Evolutionary conservation across 805 yeast species (phyloP).

Genomic region (Lipomyces starkeyi): DNA sequence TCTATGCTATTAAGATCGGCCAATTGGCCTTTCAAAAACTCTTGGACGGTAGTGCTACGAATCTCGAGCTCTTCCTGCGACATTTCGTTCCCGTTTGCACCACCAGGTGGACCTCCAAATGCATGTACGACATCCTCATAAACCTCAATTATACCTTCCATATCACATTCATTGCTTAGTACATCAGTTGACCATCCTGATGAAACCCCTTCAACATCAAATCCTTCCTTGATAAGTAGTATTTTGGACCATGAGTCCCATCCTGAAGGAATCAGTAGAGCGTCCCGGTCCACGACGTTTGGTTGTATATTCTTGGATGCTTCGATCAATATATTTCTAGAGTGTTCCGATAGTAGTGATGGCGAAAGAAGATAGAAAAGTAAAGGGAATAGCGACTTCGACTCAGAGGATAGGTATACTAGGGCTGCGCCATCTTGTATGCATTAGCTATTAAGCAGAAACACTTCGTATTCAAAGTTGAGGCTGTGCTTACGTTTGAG

Average conservation of each 20-base stretch:
- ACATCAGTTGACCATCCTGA: conserved; percentile 39
- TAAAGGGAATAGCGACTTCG: conserved; percentile 26
- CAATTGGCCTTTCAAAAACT: conserved; percentile 27
- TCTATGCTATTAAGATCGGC: conserved; percentile 29
- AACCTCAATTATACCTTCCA: conserved; percentile 31
- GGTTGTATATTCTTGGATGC: conserved; percentile 30
- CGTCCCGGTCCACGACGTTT: conserved; percentile 39
- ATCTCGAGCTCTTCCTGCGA: conserved; percentile 17
- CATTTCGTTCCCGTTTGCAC: neutral
- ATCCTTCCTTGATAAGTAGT: conserved; percentile 39
- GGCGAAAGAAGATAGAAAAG: conserved; percentile 29
- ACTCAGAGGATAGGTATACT: conserved; percentile 27
- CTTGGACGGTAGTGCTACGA: conserved; percentile 18
- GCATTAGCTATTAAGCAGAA: neutral
- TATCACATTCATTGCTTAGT: conserved; percentile 17
- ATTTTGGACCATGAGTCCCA: conserved; percentile 48
- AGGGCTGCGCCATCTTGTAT: conserved; percentile 27
- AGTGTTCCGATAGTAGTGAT: conserved; percentile 2
- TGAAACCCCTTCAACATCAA: conserved; percentile 37
- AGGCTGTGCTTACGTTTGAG: conserved; percentile 31
- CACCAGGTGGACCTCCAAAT: conserved; percentile 23
- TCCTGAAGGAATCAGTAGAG: conserved; percentile 44
- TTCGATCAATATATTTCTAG: conserved; percentile 9
- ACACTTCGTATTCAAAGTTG: neutral
- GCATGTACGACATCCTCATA: conserved; percentile 37